Conservation (phyloP, 2,329 filamentous ascomycete species). For the Penicillium sp. region DNA sequence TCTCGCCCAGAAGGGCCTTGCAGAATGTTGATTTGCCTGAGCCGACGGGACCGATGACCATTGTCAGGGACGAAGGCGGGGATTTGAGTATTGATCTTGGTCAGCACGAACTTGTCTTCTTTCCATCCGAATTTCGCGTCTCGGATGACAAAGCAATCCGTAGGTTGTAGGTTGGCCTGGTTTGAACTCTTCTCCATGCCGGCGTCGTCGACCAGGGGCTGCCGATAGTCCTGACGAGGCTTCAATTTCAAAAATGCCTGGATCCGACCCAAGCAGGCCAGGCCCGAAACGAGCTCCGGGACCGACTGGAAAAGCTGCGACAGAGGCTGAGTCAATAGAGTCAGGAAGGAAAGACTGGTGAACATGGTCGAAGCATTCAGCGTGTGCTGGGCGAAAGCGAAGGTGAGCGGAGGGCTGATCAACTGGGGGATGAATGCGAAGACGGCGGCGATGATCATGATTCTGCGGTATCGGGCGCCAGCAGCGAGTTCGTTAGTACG, state of each 20-base stretch:
- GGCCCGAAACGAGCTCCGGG: not conserved
- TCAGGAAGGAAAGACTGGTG: not conserved
- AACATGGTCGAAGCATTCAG: not conserved
- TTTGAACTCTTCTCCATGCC: not conserved
- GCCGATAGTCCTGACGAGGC: not conserved
- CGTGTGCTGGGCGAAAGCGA: not conserved
- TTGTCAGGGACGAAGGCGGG: not conserved
- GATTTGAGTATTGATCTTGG: not conserved
- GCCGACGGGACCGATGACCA: constrained; percentile 5
- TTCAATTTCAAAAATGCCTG: not conserved
- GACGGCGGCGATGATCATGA: not conserved
- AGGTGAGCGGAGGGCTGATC: not conserved
- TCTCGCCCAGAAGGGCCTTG: constrained; percentile 6
- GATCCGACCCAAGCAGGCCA: not conserved
- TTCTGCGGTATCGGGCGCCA: not conserved
- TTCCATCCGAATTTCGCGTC: not conserved
- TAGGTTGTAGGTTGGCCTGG: not conserved
- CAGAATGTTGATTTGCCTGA: constrained; percentile 9
- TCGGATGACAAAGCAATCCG: not conserved
- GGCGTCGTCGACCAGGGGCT: not conserved
- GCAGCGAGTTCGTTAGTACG: not conserved
- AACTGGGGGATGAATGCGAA: not conserved
- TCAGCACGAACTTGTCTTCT: not conserved
- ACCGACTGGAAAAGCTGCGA: not conserved
- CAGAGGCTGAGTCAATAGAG: not conserved